phyloP scores from a whole-genome alignment of 441 rosid species.

The Bruguiera hainesii region DNA sequence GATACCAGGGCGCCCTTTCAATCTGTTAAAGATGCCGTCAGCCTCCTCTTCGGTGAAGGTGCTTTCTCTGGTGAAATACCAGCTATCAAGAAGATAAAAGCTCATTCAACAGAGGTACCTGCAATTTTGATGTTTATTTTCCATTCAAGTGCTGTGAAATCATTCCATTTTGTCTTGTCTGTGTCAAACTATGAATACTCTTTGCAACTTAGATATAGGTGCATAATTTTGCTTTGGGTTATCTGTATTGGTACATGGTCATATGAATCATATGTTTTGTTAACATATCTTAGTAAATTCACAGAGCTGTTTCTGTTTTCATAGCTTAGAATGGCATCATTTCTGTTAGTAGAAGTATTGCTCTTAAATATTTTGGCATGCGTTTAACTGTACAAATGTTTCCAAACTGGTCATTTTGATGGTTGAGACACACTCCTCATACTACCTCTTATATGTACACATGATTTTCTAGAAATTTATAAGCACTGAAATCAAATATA shows the following conservation, averaged over 20 bases:
- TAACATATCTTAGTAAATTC: no score
- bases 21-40: constrained; percentile 93
- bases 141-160: neutral
- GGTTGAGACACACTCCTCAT: neutral
- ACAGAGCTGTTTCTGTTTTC: no score
- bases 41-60: constrained; percentile 75
- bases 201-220: neutral
- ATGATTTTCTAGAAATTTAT: neutral
- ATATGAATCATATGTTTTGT: neutral
- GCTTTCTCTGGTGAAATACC: constrained; percentile 82
- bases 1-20: constrained; percentile 96
- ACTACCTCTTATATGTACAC: neutral
- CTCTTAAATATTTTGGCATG: neutral
- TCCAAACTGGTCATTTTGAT: constrained; percentile 5
- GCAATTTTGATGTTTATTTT: neutral
- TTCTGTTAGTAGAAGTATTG: neutral
- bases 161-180: neutral
- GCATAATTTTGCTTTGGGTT: neutral
- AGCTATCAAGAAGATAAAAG: constrained; percentile 53
- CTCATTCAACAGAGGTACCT: constrained; percentile 80
- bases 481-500: neutral
- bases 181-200: neutral
- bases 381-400: neutral
- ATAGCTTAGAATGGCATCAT: no score
- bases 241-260: neutral